Evolutionary conservation across 2,329 filamentous ascomycete genomes (phyloP), one percentile per base, ranked within the genome.

Genomic region (Aphanocladium album): DNA sequence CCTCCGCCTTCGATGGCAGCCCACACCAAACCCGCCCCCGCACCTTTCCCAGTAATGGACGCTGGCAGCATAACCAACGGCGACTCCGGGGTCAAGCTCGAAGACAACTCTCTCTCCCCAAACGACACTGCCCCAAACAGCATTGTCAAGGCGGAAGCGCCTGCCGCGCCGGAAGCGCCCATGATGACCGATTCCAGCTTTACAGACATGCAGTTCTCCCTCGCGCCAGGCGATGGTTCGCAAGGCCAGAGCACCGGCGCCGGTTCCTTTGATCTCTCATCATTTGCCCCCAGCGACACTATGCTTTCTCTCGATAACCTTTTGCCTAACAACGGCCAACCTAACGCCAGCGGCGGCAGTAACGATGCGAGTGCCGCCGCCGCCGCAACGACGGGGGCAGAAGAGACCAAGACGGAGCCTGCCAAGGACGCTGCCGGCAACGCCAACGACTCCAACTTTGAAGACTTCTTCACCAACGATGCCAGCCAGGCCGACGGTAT

Each of bases 31-130:
- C 54, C 62, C n/a, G 57, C 35, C 30, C 57, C 63, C 23, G 83
- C 83, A 17, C 79, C 83, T 0, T 80, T 85, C 63, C 80, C 83
- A 2, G 80, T 84, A 64, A 84, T 84, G 80, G 81, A 71, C 59
- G 45, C 56, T 37, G 49, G 68, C n/a, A 58, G 50, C 27, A 60
- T 62, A 19, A 39, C 59, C 30, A 60, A 52, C 21, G 51, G 56
- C 33, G 23, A 58, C 11, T 23, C 54, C 21, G 69, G 71, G 3
- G 60, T 69, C 37, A 73, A 70, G 57, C 54, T 60, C 17, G 72
- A 74, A 17, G 61, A 66, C 50, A 72, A 64, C 55, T 16, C 25
- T 3, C 39, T 43, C 27, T 43, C 23, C 35, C 51, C 27, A 16
- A 58, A 60, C 12, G 57, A 19, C 45, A 51, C 27, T 23, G 19